Evolutionary conservation across 2,329 filamentous ascomycete species (phyloP).

Genomic region (Fusarium sp.): DNA sequence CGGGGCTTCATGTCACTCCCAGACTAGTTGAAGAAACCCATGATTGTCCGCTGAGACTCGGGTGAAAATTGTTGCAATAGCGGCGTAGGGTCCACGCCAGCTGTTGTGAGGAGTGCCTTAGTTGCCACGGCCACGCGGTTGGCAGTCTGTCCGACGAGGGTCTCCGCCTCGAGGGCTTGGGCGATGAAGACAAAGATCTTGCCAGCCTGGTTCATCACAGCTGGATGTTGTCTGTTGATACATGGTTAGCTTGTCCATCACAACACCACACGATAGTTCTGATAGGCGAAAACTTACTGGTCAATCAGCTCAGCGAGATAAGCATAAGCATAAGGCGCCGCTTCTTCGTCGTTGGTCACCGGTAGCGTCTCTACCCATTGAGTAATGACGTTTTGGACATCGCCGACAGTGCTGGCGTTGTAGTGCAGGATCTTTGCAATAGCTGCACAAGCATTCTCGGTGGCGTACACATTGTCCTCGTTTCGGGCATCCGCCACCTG

Average conservation of each 20-base stretch:
- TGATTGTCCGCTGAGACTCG: constrained; percentile 81
- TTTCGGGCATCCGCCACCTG: constrained; percentile 81
- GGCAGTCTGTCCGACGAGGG: constrained; percentile 83
- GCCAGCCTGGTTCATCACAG: constrained; percentile 76
- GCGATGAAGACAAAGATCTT: constrained; percentile 86
- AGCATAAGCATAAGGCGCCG: constrained; percentile 92
- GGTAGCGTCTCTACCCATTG: constrained; percentile 93
- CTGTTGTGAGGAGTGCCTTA: constrained; percentile 76
- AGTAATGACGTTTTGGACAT: constrained; percentile 76
- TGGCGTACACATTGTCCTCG: constrained; percentile 95
- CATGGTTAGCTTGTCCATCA: constrained; percentile 40
- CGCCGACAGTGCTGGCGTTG: constrained; percentile 77
- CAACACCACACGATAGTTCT: neutral
- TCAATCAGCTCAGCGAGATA: constrained; percentile 92
- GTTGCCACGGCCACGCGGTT: constrained; percentile 77
- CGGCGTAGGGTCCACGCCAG: constrained; percentile 77
- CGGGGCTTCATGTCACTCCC: constrained; percentile 7
- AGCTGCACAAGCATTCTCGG: constrained; percentile 94
- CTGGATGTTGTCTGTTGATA: constrained; percentile 76
- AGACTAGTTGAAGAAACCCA: constrained; percentile 74
- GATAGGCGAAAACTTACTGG: constrained; percentile 70
- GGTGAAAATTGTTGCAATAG: constrained; percentile 77
- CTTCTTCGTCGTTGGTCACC: constrained; percentile 94
- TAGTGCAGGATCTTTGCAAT: constrained; percentile 97
- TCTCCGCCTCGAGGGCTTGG: constrained; percentile 89